Conservation (phyloP, 805 yeast genomes). For the Metschnikowia anglica region DNA sequence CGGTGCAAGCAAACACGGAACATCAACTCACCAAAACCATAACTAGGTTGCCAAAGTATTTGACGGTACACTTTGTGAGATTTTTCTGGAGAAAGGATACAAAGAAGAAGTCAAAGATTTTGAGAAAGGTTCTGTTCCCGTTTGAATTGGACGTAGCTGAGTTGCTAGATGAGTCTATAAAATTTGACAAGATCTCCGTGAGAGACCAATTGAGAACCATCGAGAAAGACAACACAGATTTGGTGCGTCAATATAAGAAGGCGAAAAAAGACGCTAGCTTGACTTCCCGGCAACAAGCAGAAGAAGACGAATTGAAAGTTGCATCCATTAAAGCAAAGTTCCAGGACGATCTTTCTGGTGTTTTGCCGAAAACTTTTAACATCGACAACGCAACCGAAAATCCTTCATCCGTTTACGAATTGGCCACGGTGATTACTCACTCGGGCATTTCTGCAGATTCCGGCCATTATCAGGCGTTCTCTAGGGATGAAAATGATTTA, state of each 20-base stretch:
- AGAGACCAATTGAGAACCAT: constrained; percentile 77
- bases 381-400: constrained; percentile 59
- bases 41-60: constrained; percentile 77
- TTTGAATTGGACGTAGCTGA: constrained; percentile 88
- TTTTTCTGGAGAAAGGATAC: constrained; percentile 96
- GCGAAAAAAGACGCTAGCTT: constrained; percentile 40
- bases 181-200: constrained; percentile 59
- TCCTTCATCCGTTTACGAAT: constrained; percentile 83
- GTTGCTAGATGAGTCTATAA: constrained; percentile 75
- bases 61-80: constrained; percentile 90
- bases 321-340: constrained; percentile 51
- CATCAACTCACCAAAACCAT: constrained; percentile 63
- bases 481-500: constrained; percentile 63
- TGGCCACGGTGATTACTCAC: constrained; percentile 83
- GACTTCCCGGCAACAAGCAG: constrained; percentile 55
- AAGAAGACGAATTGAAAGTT: constrained; percentile 51
- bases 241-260: constrained; percentile 70
- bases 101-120: constrained; percentile 84
- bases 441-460: constrained; percentile 95
- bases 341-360: constrained; percentile 42
- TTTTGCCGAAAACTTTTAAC: constrained; percentile 38
- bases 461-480: constrained; percentile 94
- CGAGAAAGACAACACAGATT: constrained; percentile 71
- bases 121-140: constrained; percentile 93
- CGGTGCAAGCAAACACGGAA: constrained; percentile 65